Conservation (phyloP, 805 yeast species). For the Pichia nanzhaoensis region DNA sequence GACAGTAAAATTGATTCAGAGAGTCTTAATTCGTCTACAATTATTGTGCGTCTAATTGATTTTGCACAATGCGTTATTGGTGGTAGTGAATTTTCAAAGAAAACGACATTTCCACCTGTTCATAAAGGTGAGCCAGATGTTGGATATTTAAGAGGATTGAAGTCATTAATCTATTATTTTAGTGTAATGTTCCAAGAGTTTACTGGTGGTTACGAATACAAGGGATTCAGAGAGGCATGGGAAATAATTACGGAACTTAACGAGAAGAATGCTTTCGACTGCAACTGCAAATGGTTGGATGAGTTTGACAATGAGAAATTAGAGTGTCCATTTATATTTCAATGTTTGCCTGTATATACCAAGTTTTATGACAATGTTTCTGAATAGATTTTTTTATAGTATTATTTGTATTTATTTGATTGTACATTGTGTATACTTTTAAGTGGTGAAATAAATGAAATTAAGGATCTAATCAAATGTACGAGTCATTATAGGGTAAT, state of each 20-base stretch:
- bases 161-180: constrained; percentile 65
- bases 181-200: constrained; percentile 49
- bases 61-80: constrained; percentile 89
- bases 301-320: constrained; percentile 26
- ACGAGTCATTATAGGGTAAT: constrained; percentile 11
- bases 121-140: constrained; percentile 58
- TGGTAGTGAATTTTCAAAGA: constrained; percentile 39
- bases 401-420: too few relatives aligned
- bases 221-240: constrained; percentile 16
- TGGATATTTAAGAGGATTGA: constrained; percentile 82
- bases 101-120: constrained; percentile 63
- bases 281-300: constrained; percentile 31
- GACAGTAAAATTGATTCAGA: constrained; percentile 47
- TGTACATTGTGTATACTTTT: too few relatives aligned
- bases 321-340: constrained; percentile 21
- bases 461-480: background rate
- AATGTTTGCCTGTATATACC: constrained; percentile 18
- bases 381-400: constrained; percentile 15
- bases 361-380: constrained; percentile 26
- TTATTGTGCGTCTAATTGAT: constrained; percentile 74
- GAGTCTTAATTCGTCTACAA: constrained; percentile 15
- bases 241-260: constrained; percentile 15
- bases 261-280: constrained; percentile 15
- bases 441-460: too few relatives aligned
- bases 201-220: constrained; percentile 34